phyloP scores from a whole-genome alignment of 345 rosid genomes.

The Hibiscus syriacus region DNA sequence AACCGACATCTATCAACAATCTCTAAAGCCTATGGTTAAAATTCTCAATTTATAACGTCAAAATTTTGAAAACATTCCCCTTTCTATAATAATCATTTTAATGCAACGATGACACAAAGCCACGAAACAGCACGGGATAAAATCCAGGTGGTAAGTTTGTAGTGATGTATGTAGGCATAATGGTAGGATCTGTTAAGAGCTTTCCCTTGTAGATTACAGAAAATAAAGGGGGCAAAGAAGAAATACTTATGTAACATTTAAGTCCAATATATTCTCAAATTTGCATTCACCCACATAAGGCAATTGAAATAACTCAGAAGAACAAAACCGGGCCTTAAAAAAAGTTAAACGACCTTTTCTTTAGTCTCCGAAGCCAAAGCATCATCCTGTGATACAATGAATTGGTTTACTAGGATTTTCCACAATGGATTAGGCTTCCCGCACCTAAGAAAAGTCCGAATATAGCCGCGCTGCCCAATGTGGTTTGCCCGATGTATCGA shows the following conservation, averaged over 20 bases:
- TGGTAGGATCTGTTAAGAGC: no score
- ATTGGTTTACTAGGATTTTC: constrained; percentile 36
- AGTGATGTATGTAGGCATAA: no score
- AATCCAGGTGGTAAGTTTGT: no score
- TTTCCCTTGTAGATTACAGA: no score
- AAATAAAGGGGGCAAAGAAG: neutral
- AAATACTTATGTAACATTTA: neutral
- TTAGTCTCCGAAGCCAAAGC: neutral
- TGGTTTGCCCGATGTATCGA: constrained; percentile 82
- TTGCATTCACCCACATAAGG: neutral
- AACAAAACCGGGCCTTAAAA: neutral
- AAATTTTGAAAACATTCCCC: no score
- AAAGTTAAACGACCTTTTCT: neutral
- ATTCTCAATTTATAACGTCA: no score
- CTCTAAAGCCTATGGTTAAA: no score
- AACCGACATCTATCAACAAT: no score
- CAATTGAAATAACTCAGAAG: neutral
- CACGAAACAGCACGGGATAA: no score
- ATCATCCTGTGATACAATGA: neutral
- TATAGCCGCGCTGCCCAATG: constrained; percentile 81
- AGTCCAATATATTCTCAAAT: neutral
- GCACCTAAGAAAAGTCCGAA: constrained; percentile 95
- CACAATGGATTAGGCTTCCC: constrained; percentile 83
- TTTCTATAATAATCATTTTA: no score
- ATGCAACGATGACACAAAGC: no score